Evolutionary conservation across 164 flowering plant species (phyloP).

Genomic region (Stephania japonica): DNA sequence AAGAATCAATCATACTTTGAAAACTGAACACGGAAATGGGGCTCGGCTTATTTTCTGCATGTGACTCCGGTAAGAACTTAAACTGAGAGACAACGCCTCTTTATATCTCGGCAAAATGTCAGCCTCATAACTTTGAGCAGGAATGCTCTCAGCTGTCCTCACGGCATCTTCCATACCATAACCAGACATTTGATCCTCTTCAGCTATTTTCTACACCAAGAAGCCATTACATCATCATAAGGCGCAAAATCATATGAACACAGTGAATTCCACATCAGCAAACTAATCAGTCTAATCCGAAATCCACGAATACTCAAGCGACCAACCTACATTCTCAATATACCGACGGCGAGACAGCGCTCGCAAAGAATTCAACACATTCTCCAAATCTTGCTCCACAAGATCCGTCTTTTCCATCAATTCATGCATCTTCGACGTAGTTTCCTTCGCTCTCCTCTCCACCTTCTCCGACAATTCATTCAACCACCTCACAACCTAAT

Average conservation of each 20-base stretch:
- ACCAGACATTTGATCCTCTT: constrained; percentile 8
- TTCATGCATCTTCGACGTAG: constrained; percentile 15
- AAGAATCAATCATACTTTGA: constrained; percentile 18
- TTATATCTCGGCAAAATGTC: constrained; percentile 30
- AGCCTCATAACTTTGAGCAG: constrained; percentile 27
- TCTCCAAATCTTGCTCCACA: constrained; percentile 26
- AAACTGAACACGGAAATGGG: constrained; percentile 14
- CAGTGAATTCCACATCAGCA: background rate
- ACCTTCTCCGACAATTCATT: constrained; percentile 22
- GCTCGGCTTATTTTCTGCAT: constrained; percentile 18
- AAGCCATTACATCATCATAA: background rate
- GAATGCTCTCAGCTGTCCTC: constrained; percentile 13
- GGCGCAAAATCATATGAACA: background rate
- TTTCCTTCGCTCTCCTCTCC: constrained; percentile 20
- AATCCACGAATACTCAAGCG: background rate
- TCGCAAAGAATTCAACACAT: constrained; percentile 22
- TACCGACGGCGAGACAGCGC: constrained; percentile 12
- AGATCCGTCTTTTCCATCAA: constrained; percentile 19
- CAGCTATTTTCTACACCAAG: constrained; percentile 18
- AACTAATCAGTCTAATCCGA: background rate
- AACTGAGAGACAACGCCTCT: constrained; percentile 25
- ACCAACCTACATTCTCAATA: constrained; percentile 16
- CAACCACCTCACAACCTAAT: constrained; percentile 25
- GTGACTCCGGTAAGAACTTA: constrained; percentile 20
- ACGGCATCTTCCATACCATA: constrained; percentile 5